These are phyloP conservation scores for Astragalus membranaceus DNA, from an alignment of 306 rosid genomes.

Conservation along the genomic window DNA sequence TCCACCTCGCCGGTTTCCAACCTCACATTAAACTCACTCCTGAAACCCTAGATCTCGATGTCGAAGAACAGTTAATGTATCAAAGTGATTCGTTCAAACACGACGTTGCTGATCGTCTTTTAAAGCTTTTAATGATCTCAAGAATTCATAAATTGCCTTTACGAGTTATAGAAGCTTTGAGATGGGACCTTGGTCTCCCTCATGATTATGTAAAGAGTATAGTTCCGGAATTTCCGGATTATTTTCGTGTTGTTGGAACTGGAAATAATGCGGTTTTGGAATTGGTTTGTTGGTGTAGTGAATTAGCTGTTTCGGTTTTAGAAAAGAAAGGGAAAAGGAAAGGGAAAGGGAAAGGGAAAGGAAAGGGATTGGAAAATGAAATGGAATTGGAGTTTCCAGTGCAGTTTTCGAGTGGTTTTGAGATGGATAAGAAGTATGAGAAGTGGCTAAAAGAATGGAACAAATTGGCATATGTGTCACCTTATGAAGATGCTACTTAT, in stretches of 20 bases:
- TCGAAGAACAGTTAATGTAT: constrained; percentile 41
- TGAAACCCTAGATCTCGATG: constrained; percentile 38
- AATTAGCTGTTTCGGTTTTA: constrained; percentile 50
- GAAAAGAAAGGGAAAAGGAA: constrained; percentile 31
- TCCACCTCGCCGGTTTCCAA: constrained; percentile 37
- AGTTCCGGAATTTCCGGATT: constrained; percentile 73
- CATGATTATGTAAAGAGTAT: constrained; percentile 29
- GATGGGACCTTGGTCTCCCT: constrained; percentile 89
- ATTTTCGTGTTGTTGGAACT: constrained; percentile 33
- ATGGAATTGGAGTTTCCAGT: constrained; percentile 34
- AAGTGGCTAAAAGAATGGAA: constrained; percentile 82
- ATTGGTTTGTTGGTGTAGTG: constrained; percentile 75
- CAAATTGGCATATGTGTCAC: constrained; percentile 67
- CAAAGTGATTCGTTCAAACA: constrained; percentile 40
- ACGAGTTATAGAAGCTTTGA: constrained; percentile 28
- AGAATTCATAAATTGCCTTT: constrained; percentile 49
- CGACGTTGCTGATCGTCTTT: constrained; percentile 53
- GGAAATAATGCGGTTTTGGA: constrained; percentile 37
- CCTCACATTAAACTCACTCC: constrained; percentile 57
- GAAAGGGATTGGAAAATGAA: no score
- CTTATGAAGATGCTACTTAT: constrained; percentile 62
- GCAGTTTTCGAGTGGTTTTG: constrained; percentile 61
- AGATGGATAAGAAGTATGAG: constrained; percentile 64
- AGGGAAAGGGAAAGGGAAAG: constrained; percentile 13
- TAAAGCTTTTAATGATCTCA: constrained; percentile 64